Conservation (phyloP, 2,329 filamentous ascomycete genomes). For the Leptographium procerum region DNA sequence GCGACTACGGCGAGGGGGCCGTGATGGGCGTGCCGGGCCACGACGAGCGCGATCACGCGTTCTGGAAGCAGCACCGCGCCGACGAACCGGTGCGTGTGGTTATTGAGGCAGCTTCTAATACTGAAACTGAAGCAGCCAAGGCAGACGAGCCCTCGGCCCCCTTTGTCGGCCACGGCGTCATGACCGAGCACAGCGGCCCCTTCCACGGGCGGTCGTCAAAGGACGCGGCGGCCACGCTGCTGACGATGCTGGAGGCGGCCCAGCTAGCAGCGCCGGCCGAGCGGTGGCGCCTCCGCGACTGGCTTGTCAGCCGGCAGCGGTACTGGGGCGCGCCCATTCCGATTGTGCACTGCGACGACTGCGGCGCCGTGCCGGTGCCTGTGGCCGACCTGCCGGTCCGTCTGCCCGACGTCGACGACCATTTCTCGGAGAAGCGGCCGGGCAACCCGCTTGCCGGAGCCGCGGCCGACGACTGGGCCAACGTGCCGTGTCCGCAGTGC, state of each 20-base stretch:
- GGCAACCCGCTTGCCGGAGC: constrained; percentile 70
- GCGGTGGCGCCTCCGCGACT: constrained; percentile 75
- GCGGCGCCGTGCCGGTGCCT: constrained; percentile 71
- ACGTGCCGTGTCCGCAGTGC: constrained; percentile 67
- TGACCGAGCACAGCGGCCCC: constrained; percentile 53
- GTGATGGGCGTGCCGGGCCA: constrained; percentile 90
- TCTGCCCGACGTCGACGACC: constrained; percentile 56
- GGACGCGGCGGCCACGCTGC: constrained; percentile 49
- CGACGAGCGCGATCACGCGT: constrained; percentile 65
- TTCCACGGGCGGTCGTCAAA: constrained; percentile 54
- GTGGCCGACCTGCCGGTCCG: constrained; percentile 64
- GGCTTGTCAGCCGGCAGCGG: constrained; percentile 83
- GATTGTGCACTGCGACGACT: constrained; percentile 68
- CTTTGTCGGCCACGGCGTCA: constrained; percentile 53
- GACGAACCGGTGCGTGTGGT: constrained; percentile 52
- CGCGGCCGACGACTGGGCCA: constrained; percentile 58
- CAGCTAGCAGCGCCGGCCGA: constrained; percentile 51
- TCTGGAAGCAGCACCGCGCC: constrained; percentile 62
- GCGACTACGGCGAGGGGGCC: constrained; percentile 75
- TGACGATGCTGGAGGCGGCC: constrained; percentile 42
- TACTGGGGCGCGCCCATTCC: constrained; percentile 91
- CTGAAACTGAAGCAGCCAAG: constrained; percentile 22
- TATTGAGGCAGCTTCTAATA: constrained; percentile 32
- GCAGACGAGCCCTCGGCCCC: constrained; percentile 37
- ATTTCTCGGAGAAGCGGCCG: constrained; percentile 56